phyloP scores from a whole-genome alignment of 164 flowering plant genomes.

The Tetracentron sinense region DNA sequence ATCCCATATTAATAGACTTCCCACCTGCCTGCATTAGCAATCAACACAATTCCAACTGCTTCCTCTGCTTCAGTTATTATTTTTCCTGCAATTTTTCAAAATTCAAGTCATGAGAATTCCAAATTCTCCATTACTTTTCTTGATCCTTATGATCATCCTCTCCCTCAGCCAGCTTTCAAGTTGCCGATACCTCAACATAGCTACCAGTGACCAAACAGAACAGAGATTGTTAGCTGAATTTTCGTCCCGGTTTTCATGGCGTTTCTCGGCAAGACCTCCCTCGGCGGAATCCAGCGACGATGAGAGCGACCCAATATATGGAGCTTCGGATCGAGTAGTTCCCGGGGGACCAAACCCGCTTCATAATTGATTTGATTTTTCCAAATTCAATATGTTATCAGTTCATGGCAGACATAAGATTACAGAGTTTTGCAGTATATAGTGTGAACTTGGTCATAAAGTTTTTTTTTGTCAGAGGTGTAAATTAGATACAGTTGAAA shows the following conservation, averaged over 20 bases:
- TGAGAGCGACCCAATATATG: constrained; percentile 9
- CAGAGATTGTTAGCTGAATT: neutral
- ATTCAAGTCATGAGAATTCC: constrained; percentile 22
- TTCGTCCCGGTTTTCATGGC: neutral
- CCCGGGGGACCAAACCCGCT: constrained; percentile 38
- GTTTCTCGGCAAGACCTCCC: constrained; percentile 9
- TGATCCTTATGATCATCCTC: constrained; percentile 24
- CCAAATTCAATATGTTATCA: neutral
- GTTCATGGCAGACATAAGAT: neutral
- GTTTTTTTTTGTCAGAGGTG: constrained; percentile 4
- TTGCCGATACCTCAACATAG: constrained; percentile 14
- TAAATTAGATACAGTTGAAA: constrained; percentile 8
- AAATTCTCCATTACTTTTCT: constrained; percentile 6
- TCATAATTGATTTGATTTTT: constrained; percentile 35
- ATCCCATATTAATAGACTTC: constrained; percentile 23
- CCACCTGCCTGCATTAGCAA: constrained; percentile 14
- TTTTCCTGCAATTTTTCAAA: neutral
- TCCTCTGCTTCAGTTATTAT: constrained; percentile 8
- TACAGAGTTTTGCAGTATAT: constrained; percentile 22
- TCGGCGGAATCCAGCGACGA: constrained; percentile 1
- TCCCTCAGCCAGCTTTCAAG: constrained; percentile 14
- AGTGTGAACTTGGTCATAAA: constrained; percentile 1
- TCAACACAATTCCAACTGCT: constrained; percentile 2
- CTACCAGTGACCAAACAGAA: constrained; percentile 1
- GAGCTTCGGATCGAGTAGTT: constrained; percentile 23